phyloP scores from a whole-genome alignment of 2,329 filamentous ascomycete species.

The Septoria petroselini region DNA sequence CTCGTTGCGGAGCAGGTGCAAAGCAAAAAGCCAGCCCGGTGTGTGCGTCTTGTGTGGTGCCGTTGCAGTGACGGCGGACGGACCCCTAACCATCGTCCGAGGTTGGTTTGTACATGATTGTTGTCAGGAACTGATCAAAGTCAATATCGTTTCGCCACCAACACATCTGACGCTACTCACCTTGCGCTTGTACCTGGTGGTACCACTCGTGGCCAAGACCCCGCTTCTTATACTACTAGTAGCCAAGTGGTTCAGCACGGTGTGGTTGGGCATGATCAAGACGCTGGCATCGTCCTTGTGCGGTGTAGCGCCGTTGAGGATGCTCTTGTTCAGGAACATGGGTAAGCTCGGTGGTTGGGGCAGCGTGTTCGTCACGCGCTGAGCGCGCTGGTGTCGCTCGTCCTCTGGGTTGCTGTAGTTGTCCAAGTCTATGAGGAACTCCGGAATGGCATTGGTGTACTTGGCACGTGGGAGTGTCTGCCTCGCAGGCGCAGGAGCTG shows the following conservation, averaged over 20 bases:
- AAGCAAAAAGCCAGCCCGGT: not conserved
- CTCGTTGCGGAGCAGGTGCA: not conserved
- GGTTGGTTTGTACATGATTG: conserved; percentile 94
- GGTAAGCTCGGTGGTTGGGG: conserved; percentile 81
- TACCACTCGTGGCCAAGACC: conserved; percentile 89
- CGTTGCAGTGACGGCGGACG: too few relatives aligned
- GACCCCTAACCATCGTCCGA: conserved; percentile 40
- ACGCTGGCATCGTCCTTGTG: conserved; percentile 99
- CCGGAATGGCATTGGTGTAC: conserved; percentile 74
- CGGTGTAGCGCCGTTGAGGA: conserved; percentile 83
- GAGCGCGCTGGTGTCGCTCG: conserved; percentile 68
- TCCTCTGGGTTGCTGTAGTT: conserved; percentile 60
- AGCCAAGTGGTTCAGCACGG: conserved; percentile 90
- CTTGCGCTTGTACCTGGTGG: conserved; percentile 96
- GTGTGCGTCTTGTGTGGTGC: not conserved
- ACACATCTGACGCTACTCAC: conserved; percentile 43
- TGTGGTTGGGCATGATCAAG: conserved; percentile 94
- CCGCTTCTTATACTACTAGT: conserved; percentile 98
- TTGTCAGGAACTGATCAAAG: conserved; percentile 77
- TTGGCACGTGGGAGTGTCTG: conserved; percentile 48
- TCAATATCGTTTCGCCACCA: not conserved
- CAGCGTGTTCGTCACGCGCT: conserved; percentile 71
- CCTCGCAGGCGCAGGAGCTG: conserved; percentile 25
- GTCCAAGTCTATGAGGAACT: conserved; percentile 83
- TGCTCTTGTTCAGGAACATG: conserved; percentile 88